These are phyloP conservation scores for Lolium perenne DNA, from an alignment of 176 grass and related monocot genomes.

Conservation along the genomic window DNA sequence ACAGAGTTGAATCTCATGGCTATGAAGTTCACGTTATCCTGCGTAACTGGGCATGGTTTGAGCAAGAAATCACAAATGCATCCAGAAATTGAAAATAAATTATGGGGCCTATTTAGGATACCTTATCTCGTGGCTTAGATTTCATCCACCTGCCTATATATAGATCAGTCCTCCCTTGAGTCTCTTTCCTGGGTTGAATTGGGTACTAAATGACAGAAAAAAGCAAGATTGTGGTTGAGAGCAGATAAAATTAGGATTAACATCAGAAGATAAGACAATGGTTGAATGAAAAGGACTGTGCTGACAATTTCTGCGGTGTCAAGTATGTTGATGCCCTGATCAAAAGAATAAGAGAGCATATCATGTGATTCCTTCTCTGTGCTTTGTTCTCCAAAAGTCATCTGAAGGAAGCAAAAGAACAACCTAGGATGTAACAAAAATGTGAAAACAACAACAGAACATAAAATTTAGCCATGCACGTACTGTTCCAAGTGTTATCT, in stretches of 20 bases:
- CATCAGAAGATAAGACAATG: neutral
- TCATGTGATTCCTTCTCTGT: slow-evolving; percentile 51
- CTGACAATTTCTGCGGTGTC: slow-evolving; percentile 50
- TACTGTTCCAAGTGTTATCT: slow-evolving; percentile 69
- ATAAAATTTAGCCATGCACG: neutral
- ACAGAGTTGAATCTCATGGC: neutral
- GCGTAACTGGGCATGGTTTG: neutral
- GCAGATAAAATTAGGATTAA: neutral
- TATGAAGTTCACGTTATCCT: neutral
- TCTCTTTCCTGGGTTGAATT: slow-evolving; percentile 65
- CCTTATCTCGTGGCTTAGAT: slow-evolving; percentile 82
- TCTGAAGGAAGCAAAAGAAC: neutral
- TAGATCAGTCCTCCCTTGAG: slow-evolving; percentile 83
- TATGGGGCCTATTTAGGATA: slow-evolving; percentile 24
- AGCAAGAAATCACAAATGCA: neutral
- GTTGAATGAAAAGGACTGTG: neutral
- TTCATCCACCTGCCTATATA: slow-evolving; percentile 93
- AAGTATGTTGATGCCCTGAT: slow-evolving; percentile 55
- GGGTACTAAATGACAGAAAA: slow-evolving; percentile 60
- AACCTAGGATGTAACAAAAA: neutral
- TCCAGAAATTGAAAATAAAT: neutral
- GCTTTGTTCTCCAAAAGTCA: slow-evolving; percentile 48
- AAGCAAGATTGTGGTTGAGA: neutral
- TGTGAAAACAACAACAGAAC: neutral
- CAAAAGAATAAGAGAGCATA: slow-evolving; percentile 49